Conservation (phyloP, 768 basidiomycete species). For the Tulasnella sp. region DNA sequence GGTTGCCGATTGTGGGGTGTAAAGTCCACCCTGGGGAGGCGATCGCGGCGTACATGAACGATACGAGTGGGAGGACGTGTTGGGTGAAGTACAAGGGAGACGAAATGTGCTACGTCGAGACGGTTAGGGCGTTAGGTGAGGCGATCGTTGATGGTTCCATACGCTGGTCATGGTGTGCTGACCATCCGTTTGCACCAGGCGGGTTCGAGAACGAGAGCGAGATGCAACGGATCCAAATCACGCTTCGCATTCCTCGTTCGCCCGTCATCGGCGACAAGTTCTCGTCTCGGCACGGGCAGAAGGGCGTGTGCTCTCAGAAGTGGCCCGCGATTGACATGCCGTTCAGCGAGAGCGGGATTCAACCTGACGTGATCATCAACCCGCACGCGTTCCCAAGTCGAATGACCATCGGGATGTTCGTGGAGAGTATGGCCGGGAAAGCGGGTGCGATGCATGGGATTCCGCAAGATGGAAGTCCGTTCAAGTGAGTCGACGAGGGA, state of each 20-base stretch:
- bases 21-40: slow-evolving; percentile 55
- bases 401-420: slow-evolving; percentile 99
- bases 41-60: slow-evolving; percentile 82
- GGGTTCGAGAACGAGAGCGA: slow-evolving; percentile 43
- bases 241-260: slow-evolving; percentile 82
- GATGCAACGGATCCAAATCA: slow-evolving; percentile 86
- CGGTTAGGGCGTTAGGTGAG: slow-evolving; percentile 78
- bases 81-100: slow-evolving; percentile 96
- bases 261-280: slow-evolving; percentile 99
- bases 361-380: slow-evolving; percentile 98
- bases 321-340: slow-evolving; percentile 99
- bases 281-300: slow-evolving; percentile 97
- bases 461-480: slow-evolving; percentile 97
- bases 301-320: slow-evolving; percentile 98
- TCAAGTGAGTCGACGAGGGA: slow-evolving; percentile 55
- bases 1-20: slow-evolving; percentile 68
- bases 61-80: slow-evolving; percentile 67
- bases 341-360: slow-evolving; percentile 96
- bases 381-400: slow-evolving; percentile 98
- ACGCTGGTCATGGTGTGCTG: not conserved
- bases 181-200: not conserved
- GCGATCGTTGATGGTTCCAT: not conserved
- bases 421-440: slow-evolving; percentile 99
- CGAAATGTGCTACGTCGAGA: slow-evolving; percentile 78
- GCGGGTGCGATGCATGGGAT: slow-evolving; percentile 97